A percentile compares a stretch with the other conserved stretches of the same genome.
Conservation (phyloP, 2,329 filamentous ascomycete species). For the Arachnomyces sp. region DNA sequence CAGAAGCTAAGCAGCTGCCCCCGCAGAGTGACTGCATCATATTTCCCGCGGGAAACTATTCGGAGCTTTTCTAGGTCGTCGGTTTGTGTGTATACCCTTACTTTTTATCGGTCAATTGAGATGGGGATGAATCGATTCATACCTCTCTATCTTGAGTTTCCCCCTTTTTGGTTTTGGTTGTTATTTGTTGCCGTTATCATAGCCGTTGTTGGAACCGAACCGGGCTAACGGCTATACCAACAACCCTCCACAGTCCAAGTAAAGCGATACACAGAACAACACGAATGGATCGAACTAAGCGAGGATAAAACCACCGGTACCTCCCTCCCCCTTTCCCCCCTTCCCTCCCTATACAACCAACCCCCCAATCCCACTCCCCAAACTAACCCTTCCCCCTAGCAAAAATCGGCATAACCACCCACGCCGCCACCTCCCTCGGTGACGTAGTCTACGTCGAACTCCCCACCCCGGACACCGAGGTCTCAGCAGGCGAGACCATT, state of each 20-base stretch:
- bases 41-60: slow-evolving; percentile 35
- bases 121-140: slow-evolving; percentile 7
- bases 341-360: slow-evolving; percentile 26
- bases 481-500: slow-evolving; percentile 70
- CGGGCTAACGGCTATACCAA: no score
- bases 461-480: slow-evolving; percentile 59
- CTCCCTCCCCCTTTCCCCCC: slow-evolving; percentile 16
- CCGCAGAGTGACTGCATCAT: slow-evolving; percentile 24
- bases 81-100: slow-evolving; percentile 24
- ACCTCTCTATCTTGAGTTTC: slow-evolving; percentile 17
- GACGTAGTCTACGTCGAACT: slow-evolving; percentile 98
- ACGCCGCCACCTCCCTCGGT: slow-evolving; percentile 84
- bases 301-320: slow-evolving; percentile 71
- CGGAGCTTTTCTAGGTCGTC: slow-evolving; percentile 35
- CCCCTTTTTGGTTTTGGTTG: no score
- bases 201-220: no score
- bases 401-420: slow-evolving; percentile 70
- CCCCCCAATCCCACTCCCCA: not conserved
- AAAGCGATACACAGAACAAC: slow-evolving; percentile 91
- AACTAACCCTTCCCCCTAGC: slow-evolving; percentile 6
- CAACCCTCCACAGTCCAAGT: slow-evolving; percentile 31
- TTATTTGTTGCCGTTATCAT: no score
- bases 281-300: slow-evolving; percentile 93
- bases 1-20: slow-evolving; percentile 27
- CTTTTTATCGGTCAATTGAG: slow-evolving; percentile 6